phyloP scores from a whole-genome alignment of 73 alveolate species.

The Tetrahymena malaccensis region DNA sequence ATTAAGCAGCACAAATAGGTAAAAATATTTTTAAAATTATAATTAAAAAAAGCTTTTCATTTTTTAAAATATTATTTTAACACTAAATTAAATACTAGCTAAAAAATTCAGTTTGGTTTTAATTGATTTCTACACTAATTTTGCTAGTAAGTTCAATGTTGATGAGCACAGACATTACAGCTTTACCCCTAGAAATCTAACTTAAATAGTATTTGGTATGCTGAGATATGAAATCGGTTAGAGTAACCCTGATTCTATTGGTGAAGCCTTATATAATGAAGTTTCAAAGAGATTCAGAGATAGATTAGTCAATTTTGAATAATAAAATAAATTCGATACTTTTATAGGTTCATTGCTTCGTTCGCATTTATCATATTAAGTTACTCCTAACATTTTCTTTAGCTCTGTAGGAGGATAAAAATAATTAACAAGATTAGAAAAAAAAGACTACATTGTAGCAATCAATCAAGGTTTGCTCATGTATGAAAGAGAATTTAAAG shows the following conservation, averaged over 20 bases:
- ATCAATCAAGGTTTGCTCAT: constrained; percentile 62
- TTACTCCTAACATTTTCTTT: neutral
- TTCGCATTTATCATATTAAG: neutral
- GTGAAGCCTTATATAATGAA: constrained; percentile 94
- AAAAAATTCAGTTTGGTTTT: constrained; percentile 81
- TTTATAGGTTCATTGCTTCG: constrained; percentile 14
- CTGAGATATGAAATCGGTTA: constrained; percentile 91
- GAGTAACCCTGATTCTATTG: constrained; percentile 49
- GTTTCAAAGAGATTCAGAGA: constrained; percentile 93
- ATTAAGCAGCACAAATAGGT: constrained; percentile 32
- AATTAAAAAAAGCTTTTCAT: neutral
- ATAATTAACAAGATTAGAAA: constrained; percentile 50
- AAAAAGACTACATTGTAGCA: constrained; percentile 54
- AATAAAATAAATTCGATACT: constrained; percentile 68
- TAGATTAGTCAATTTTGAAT: constrained; percentile 87
- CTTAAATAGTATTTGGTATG: constrained; percentile 88
- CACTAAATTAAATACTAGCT: too few species aligned
- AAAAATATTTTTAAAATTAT: neutral
- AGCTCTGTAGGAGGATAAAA: constrained; percentile 18
- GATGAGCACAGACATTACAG: constrained; percentile 98
- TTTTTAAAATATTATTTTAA: too few species aligned
- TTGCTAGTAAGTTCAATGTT: constrained; percentile 80
- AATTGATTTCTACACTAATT: constrained; percentile 77
- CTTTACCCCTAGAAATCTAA: constrained; percentile 98
- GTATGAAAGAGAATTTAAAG: constrained; percentile 91